Evolutionary conservation across 257 asterid genomes (phyloP), one percentile per base, ranked within the genome.

Genomic region (Capsicum pubescens): DNA sequence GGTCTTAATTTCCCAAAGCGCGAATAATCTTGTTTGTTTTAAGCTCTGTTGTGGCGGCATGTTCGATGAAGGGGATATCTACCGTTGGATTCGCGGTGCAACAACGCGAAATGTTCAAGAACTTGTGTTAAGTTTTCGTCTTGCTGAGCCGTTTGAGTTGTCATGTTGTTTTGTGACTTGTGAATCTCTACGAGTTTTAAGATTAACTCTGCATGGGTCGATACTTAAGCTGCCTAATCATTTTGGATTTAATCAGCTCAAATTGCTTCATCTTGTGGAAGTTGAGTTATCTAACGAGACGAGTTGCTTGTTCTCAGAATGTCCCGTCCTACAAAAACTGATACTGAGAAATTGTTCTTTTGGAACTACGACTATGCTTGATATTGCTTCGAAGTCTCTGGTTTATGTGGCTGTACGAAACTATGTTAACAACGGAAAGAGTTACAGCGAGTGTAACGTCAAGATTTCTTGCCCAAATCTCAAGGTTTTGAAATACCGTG

Each of bases 391-490:
- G 6, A n/a, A 60, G 1, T 64, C 81, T 56, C 52, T 84, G 6
- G 17, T 64, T 54, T 63, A 64, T 79, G 48, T 79, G 26, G 15
- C 59, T 36, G 0, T 84, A 36, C 16, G 8, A 7, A 39, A 66
- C 52, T 19, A 8, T 56, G 13, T 0, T 9, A 10, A 17, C 3
- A 9, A 42, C 11, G 17, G 7, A n/a, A 7, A 6, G 36, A 32
- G 13, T 84, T 79, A 54, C 12, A 4, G 8, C 11, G 54, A 39
- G 10, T 14, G 71, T 56, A 42, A n/a, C 7, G 6, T 84, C 36
- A 80, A 42, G 9, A 79, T 84, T n/a, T 84, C 84, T n/a, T 84
- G 87, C 32, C 87, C 81, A 13, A 66, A 79, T 13, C 84, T 84
- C 64, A 12, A 36, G 6, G 50, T 19, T 16, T 67, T 84, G 56